These are phyloP conservation scores for Begonia fuchsioides DNA, from an alignment of 306 rosid genomes.

Conservation along the genomic window DNA sequence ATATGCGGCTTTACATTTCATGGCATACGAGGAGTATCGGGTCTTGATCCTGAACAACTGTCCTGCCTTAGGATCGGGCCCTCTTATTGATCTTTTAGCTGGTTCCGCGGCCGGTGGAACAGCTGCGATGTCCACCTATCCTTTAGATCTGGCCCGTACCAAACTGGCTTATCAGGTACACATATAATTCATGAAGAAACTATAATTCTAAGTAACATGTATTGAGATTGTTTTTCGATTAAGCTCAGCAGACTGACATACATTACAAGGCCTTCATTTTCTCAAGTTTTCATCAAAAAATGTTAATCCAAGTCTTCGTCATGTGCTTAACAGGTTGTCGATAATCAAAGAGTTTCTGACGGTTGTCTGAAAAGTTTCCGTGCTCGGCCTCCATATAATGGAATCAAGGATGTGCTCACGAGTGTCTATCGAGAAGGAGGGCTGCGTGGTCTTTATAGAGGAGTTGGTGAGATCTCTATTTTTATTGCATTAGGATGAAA, in stretches of 20 bases:
- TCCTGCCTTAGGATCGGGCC: conserved; percentile 63
- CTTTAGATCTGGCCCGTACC: conserved; percentile 93
- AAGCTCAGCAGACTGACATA: no score
- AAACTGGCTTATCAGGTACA: conserved; percentile 93
- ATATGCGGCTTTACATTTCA: conserved; percentile 91
- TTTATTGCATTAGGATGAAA: not conserved
- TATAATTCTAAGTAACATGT: no score
- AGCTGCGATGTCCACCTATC: conserved; percentile 80
- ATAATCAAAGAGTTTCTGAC: conserved; percentile 27
- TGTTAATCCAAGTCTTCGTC: no score
- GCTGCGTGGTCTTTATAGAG: conserved; percentile 72
- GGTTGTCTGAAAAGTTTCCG: conserved; percentile 27
- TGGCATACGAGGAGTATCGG: conserved; percentile 89
- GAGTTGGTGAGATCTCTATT: conserved; percentile 41
- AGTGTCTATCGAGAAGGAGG: conserved; percentile 69
- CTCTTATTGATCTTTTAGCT: conserved; percentile 86
- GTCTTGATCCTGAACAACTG: conserved; percentile 60
- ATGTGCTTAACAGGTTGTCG: conserved; percentile 35
- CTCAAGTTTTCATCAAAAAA: no score
- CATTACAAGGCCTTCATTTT: no score
- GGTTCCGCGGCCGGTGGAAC: conserved; percentile 97
- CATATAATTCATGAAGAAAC: not conserved
- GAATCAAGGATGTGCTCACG: conserved; percentile 60
- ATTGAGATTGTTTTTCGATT: no score
- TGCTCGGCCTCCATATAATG: conserved; percentile 33